phyloP scores from a whole-genome alignment of 192 early-diverging fungal species.

The Backusella mclennaniae region DNA sequence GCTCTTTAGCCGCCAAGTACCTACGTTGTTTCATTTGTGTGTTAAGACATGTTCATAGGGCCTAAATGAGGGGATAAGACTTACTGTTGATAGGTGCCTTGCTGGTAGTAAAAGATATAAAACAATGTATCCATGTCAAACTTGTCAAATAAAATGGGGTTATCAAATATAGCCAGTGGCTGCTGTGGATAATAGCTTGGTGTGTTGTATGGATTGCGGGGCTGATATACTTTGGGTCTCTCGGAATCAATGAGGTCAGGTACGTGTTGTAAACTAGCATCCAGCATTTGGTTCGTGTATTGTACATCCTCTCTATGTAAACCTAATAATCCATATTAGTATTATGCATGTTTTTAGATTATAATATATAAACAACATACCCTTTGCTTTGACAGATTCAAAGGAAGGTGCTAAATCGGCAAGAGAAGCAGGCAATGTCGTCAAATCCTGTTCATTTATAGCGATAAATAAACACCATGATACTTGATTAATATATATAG shows the following conservation, averaged over 20 bases:
- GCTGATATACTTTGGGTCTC: conserved; percentile 75
- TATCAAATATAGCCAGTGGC: conserved; percentile 75
- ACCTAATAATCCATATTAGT: conserved; percentile 8
- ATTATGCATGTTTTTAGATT: neutral
- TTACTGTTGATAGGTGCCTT: conserved; percentile 92
- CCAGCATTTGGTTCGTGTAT: conserved; percentile 73
- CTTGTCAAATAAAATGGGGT: conserved; percentile 82
- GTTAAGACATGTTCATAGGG: no score
- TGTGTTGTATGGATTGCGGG: conserved; percentile 74
- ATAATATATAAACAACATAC: conserved; percentile 10
- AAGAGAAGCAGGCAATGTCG: conserved; percentile 48
- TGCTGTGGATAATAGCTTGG: conserved; percentile 94
- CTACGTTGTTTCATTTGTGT: no score
- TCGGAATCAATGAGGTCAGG: conserved; percentile 87
- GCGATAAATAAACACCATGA: neutral
- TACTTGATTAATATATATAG: no score
- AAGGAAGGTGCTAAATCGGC: conserved; percentile 56
- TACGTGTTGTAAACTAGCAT: conserved; percentile 79
- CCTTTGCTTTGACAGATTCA: conserved; percentile 49
- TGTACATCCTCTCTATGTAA: conserved; percentile 40
- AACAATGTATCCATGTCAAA: conserved; percentile 95
- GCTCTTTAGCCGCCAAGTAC: conserved; percentile 89
- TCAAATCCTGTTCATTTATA: neutral
- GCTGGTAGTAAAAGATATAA: conserved; percentile 98
- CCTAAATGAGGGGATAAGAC: neutral